Conservation (phyloP, 2,329 filamentous ascomycete species). For the Penicillium sp. region DNA sequence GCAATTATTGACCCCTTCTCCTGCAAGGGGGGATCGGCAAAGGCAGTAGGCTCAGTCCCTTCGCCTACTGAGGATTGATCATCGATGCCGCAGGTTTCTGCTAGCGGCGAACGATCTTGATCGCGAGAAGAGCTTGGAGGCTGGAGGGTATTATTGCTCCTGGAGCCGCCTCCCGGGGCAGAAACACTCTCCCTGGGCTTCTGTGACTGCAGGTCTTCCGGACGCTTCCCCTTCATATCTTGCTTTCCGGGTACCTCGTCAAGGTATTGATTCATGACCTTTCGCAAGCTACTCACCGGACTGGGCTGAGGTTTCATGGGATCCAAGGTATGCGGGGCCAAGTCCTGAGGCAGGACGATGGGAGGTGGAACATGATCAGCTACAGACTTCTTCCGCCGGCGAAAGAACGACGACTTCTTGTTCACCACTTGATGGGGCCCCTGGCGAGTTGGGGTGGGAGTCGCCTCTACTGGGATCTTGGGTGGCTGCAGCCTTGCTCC, state of each 20-base stretch:
- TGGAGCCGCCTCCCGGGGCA: constrained; percentile 22
- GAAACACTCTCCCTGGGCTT: constrained; percentile 29
- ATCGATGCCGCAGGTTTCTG: constrained; percentile 38
- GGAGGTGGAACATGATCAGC: constrained; percentile 66
- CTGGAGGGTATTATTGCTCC: constrained; percentile 30
- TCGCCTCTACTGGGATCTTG: constrained; percentile 22
- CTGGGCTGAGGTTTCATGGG: constrained; percentile 48
- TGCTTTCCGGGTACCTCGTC: constrained; percentile 27
- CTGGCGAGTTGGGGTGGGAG: constrained; percentile 27
- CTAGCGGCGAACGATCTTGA: constrained; percentile 34
- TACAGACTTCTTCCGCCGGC: constrained; percentile 86
- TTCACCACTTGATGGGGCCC: constrained; percentile 64
- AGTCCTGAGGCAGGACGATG: constrained; percentile 46
- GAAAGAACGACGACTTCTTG: constrained; percentile 92
- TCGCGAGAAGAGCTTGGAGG: constrained; percentile 24
- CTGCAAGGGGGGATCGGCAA: constrained; percentile 18
- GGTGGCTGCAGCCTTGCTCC: constrained; percentile 27
- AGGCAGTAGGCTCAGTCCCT: constrained; percentile 20
- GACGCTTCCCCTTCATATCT: constrained; percentile 21
- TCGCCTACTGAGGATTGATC: constrained; percentile 21
- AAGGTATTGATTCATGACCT: constrained; percentile 85
- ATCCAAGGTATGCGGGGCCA: constrained; percentile 39
- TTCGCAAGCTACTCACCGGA: constrained; percentile 75
- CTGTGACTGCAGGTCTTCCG: constrained; percentile 17
- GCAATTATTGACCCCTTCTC: constrained; percentile 18